Evolutionary conservation across 1,284 basidiomycete species (phyloP).

Genomic region (Ganoderma sinense): DNA sequence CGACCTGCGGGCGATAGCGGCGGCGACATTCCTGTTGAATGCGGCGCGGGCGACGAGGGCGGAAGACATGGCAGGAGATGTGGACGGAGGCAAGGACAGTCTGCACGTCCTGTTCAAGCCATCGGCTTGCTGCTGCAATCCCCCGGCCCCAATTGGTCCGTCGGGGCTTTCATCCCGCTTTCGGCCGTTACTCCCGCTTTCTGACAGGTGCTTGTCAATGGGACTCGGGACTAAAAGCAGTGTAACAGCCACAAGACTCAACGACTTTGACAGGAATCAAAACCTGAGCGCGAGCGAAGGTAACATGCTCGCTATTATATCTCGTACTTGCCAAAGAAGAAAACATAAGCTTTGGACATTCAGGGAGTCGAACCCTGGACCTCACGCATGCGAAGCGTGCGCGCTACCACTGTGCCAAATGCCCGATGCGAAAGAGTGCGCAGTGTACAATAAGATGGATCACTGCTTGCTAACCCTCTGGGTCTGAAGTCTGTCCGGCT

Average conservation of each 20-base stretch:
- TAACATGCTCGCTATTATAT: too few species aligned
- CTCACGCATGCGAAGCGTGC: constrained; percentile 32
- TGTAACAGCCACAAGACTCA: too few species aligned
- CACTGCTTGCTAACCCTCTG: too few species aligned
- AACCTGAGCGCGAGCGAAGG: too few species aligned
- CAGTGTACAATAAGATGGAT: too few species aligned
- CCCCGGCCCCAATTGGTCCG: constrained; percentile 26
- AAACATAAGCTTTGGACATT: constrained; percentile 18
- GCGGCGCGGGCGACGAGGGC: constrained; percentile 58
- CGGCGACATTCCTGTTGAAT: constrained; percentile 51
- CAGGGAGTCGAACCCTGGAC: constrained; percentile 29
- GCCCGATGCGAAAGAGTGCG: too few species aligned
- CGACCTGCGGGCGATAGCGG: constrained; percentile 48
- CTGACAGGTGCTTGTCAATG: too few species aligned
- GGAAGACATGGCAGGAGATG: constrained; percentile 55
- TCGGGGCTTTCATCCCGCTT: constrained; percentile 24
- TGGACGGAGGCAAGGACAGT: constrained; percentile 22
- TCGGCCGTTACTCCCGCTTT: constrained; percentile 26
- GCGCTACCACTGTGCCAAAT: constrained; percentile 32
- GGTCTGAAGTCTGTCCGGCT: too few species aligned
- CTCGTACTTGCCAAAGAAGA: background rate
- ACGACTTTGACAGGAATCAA: too few species aligned
- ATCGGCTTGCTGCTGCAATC: constrained; percentile 24
- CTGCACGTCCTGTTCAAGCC: constrained; percentile 9
- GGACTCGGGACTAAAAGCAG: too few species aligned